A percentile compares a stretch with the other conserved stretches of the same genome.
Evolutionary conservation across 768 basidiomycete species (phyloP).

Genomic region (Mrakia blollopis): DNA sequence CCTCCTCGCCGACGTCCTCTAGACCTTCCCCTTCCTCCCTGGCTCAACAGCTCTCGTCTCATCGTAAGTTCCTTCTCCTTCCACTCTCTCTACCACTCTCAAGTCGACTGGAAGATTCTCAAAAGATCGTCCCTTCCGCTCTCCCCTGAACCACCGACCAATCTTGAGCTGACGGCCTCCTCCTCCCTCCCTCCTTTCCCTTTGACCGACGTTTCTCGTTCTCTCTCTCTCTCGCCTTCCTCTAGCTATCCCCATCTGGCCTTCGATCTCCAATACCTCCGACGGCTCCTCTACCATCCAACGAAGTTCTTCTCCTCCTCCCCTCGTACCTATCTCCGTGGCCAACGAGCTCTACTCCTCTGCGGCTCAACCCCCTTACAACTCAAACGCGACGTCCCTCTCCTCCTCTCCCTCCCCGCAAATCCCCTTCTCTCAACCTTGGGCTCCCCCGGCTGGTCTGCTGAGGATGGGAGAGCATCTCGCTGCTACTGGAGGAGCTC

Average conservation of each 20-base stretch:
- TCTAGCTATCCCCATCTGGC: not conserved
- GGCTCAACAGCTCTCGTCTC: not conserved
- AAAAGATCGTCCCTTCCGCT: not conserved
- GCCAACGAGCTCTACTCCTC: not conserved
- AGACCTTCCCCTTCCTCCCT: not conserved
- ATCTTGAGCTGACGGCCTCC: not conserved
- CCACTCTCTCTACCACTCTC: not conserved
- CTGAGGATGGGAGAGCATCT: not conserved
- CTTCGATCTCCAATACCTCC: not conserved
- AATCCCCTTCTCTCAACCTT: not conserved
- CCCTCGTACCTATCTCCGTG: not conserved
- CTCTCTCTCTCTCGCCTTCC: not conserved
- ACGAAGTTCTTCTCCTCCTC: conserved; percentile 1
- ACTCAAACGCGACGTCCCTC: not conserved
- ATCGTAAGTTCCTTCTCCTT: not conserved
- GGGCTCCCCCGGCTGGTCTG: not conserved
- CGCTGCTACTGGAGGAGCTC: not conserved
- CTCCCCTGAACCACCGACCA: not conserved
- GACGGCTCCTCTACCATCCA: not conserved
- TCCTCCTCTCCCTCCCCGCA: not conserved
- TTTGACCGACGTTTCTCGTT: not conserved
- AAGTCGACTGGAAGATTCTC: not conserved
- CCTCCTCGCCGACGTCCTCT: not conserved
- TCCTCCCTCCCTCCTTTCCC: not conserved
- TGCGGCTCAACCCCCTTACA: conserved; percentile 7